A percentile compares a stretch with the other conserved stretches of the same genome.
Evolutionary conservation across 345 rosid species (phyloP).

Genomic region (Draba incana): DNA sequence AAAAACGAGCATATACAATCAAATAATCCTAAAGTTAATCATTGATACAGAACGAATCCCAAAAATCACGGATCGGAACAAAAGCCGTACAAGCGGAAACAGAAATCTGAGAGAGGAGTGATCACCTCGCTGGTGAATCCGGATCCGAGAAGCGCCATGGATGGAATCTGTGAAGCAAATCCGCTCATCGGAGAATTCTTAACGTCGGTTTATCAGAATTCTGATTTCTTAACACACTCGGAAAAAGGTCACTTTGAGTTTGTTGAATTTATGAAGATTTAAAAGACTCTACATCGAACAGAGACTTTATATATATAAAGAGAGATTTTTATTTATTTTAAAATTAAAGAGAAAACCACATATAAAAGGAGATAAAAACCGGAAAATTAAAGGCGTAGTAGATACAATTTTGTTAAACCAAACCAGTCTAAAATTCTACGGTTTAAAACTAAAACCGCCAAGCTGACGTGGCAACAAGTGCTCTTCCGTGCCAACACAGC

Average conservation of each 20-base stretch:
- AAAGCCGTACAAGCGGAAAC: slow-evolving; percentile 8
- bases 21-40: not conserved
- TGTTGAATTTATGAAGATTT: slow-evolving; percentile 5
- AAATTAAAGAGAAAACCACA: slow-evolving; percentile 6
- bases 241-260: slow-evolving; percentile 1
- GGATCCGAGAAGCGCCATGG: slow-evolving; percentile 56
- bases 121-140: slow-evolving; percentile 48
- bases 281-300: not conserved
- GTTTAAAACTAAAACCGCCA: slow-evolving; percentile 62
- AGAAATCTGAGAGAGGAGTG: not conserved
- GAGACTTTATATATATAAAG: not conserved
- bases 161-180: slow-evolving; percentile 35
- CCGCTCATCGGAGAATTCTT: slow-evolving; percentile 33
- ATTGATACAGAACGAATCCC: slow-evolving; percentile 16
- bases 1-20: not conserved
- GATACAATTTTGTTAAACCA: slow-evolving; percentile 24
- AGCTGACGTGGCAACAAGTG: slow-evolving; percentile 83
- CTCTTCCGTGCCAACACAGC: slow-evolving; percentile 88
- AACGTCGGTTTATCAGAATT: slow-evolving; percentile 1
- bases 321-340: slow-evolving; percentile 21
- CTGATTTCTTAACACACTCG: slow-evolving; percentile 8
- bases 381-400: slow-evolving; percentile 19
- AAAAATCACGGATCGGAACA: slow-evolving; percentile 9
- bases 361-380: not conserved
- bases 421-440: slow-evolving; percentile 17